phyloP scores from a whole-genome alignment of 1,139 yeast species.

The Magnusiomyces tetraspermus region DNA sequence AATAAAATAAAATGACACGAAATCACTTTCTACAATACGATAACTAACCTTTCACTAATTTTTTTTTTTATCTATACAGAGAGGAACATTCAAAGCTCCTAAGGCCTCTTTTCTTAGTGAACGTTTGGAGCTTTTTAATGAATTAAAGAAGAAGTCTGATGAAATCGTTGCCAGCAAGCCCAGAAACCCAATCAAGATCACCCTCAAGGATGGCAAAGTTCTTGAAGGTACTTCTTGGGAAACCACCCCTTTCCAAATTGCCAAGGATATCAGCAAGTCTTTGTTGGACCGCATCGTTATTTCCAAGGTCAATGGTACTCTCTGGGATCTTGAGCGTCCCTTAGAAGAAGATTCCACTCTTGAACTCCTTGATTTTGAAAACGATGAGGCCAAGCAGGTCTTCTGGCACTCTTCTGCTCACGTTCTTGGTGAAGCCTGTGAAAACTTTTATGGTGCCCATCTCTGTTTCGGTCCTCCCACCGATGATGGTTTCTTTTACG shows the following conservation, averaged over 20 bases:
- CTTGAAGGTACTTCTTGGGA: slow-evolving; percentile 80
- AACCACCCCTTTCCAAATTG: slow-evolving; percentile 82
- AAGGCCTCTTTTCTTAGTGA: slow-evolving; percentile 75
- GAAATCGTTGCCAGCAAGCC: slow-evolving; percentile 56
- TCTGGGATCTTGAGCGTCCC: slow-evolving; percentile 97
- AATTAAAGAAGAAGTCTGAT: slow-evolving; percentile 69
- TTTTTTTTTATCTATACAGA: background rate
- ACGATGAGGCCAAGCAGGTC: slow-evolving; percentile 86
- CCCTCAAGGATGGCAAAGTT: slow-evolving; percentile 76
- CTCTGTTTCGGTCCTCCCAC: slow-evolving; percentile 95
- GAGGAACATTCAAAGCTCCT: slow-evolving; percentile 37
- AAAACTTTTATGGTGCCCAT: slow-evolving; percentile 91
- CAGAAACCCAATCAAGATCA: slow-evolving; percentile 59
- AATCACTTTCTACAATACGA: no score
- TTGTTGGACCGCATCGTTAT: slow-evolving; percentile 80
- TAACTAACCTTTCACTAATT: background rate
- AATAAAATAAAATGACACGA: no score
- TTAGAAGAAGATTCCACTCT: slow-evolving; percentile 63
- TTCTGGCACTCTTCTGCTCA: slow-evolving; percentile 99
- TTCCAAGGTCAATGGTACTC: slow-evolving; percentile 76
- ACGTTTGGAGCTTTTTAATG: slow-evolving; percentile 70
- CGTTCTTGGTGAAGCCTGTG: slow-evolving; percentile 96
- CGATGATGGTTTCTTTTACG: slow-evolving; percentile 95
- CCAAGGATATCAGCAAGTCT: slow-evolving; percentile 78
- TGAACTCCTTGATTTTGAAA: slow-evolving; percentile 70